A percentile compares a stretch with the other conserved stretches of the same genome.
Evolutionary conservation across 2,329 filamentous ascomycete genomes (phyloP).

Genomic region (Nemania serpens): DNA sequence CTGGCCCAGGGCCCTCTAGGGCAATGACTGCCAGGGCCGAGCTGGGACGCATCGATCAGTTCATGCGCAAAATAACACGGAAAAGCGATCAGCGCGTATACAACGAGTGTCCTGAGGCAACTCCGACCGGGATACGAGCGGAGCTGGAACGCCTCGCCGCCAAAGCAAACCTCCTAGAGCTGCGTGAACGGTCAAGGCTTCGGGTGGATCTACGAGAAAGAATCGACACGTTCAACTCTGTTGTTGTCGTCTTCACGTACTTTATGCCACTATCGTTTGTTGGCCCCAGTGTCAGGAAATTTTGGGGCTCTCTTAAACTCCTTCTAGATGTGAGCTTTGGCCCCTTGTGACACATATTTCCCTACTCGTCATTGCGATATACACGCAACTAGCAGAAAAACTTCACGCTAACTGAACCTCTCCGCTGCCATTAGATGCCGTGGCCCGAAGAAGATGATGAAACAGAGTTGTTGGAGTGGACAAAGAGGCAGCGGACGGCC

Average conservation of each 20-base stretch:
- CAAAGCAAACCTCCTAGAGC: constrained; percentile 1
- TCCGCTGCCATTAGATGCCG: constrained; percentile 37
- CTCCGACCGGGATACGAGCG: constrained; percentile 24
- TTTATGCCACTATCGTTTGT: constrained; percentile 30
- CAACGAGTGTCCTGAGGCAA: constrained; percentile 22
- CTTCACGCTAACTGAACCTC: constrained; percentile 44
- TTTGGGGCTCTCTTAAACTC: constrained; percentile 33
- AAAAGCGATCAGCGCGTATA: constrained; percentile 28
- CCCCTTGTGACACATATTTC: neutral
- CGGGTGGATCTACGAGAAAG: constrained; percentile 21
- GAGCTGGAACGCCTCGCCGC: constrained; percentile 17
- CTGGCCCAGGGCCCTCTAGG: neutral
- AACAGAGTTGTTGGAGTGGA: neutral
- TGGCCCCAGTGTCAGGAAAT: constrained; percentile 30
- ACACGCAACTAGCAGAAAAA: constrained; percentile 30
- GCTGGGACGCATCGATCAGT: constrained; percentile 6
- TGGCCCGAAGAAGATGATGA: constrained; percentile 4
- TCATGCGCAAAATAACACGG: neutral
- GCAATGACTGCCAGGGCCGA: neutral
- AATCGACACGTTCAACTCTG: constrained; percentile 35
- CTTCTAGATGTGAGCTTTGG: constrained; percentile 30
- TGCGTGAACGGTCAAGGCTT: constrained; percentile 1
- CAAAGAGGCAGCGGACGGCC: constrained; percentile 2
- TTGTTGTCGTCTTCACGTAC: constrained; percentile 30
- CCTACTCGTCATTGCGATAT: neutral